Conservation (phyloP, 1,284 basidiomycete species). For the Stereum hirsutum region DNA sequence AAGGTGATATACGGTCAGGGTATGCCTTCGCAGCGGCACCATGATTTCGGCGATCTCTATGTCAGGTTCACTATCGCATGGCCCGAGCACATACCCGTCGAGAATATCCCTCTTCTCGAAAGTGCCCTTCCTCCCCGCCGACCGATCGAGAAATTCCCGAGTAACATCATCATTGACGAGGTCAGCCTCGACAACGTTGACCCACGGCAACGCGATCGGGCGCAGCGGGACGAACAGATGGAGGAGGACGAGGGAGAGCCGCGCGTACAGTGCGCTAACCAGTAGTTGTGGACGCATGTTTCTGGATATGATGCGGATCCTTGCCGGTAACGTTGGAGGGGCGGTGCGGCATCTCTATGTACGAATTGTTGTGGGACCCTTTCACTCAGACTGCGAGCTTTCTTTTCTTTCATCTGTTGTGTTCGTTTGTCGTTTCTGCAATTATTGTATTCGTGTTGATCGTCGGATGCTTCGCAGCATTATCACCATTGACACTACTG, state of each 20-base stretch:
- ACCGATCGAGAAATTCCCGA: slow-evolving; percentile 60
- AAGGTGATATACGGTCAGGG: slow-evolving; percentile 94
- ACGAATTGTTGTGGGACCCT: background rate
- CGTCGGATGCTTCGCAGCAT: background rate
- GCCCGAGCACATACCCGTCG: slow-evolving; percentile 75
- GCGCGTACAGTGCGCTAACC: slow-evolving; percentile 78
- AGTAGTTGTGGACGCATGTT: slow-evolving; percentile 46
- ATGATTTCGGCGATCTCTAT: slow-evolving; percentile 93
- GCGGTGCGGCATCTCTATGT: background rate
- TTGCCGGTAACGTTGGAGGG: background rate
- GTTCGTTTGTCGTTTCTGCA: background rate
- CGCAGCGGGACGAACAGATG: slow-evolving; percentile 60
- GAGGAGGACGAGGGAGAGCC: slow-evolving; percentile 81
- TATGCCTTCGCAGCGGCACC: slow-evolving; percentile 98
- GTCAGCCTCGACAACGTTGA: slow-evolving; percentile 81
- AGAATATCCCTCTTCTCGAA: slow-evolving; percentile 73
- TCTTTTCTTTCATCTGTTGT: background rate
- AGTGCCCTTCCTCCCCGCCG: slow-evolving; percentile 78
- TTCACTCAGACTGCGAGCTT: background rate
- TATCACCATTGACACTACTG: too few species aligned
- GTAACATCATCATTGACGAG: slow-evolving; percentile 74
- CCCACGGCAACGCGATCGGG: slow-evolving; percentile 56
- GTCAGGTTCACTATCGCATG: slow-evolving; percentile 86
- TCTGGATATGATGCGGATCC: too few species aligned
- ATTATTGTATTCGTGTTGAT: background rate